Evolutionary conservation across 2,329 filamentous ascomycete species (phyloP).

Genomic region (Aspergillus versicolor): DNA sequence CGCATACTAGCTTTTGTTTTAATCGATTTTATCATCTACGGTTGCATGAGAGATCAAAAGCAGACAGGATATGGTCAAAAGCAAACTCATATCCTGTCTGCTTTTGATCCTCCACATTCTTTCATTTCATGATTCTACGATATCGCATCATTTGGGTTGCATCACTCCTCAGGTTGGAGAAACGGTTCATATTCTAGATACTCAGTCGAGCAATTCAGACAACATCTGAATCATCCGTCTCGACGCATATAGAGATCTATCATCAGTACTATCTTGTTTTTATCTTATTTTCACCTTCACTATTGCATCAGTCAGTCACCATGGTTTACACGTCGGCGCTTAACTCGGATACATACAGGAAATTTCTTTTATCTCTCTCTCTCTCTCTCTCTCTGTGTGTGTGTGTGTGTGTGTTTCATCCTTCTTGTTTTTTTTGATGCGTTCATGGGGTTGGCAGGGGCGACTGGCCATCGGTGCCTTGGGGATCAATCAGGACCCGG

Average conservation of each 20-base stretch:
- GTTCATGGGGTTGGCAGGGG: background rate
- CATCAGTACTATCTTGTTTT: conserved; percentile 2
- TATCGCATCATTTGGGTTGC: conserved; percentile 6
- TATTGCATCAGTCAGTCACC: background rate
- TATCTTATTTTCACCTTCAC: conserved; percentile 3
- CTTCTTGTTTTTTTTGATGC: background rate
- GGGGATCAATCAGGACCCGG: background rate
- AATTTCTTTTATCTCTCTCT: background rate
- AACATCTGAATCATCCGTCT: background rate
- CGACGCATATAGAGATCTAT: conserved; percentile 10
- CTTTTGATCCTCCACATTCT: background rate
- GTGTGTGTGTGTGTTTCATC: background rate
- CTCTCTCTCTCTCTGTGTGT: too few species aligned
- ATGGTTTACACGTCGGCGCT: conserved; percentile 1
- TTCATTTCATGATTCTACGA: background rate
- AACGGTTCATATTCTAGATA: conserved; percentile 4
- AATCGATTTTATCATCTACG: background rate
- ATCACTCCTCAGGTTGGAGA: background rate
- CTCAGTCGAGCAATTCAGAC: conserved; percentile 5
- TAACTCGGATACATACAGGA: background rate
- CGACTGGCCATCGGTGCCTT: background rate
- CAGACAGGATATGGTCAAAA: conserved; percentile 17
- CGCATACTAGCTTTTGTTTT: conserved; percentile 8
- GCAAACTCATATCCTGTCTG: conserved; percentile 16
- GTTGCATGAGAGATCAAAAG: conserved; percentile 11